These are phyloP conservation scores for Boletus pseudo-olivaceus DNA, from an alignment of 768 basidiomycete species.

Conservation along the genomic window DNA sequence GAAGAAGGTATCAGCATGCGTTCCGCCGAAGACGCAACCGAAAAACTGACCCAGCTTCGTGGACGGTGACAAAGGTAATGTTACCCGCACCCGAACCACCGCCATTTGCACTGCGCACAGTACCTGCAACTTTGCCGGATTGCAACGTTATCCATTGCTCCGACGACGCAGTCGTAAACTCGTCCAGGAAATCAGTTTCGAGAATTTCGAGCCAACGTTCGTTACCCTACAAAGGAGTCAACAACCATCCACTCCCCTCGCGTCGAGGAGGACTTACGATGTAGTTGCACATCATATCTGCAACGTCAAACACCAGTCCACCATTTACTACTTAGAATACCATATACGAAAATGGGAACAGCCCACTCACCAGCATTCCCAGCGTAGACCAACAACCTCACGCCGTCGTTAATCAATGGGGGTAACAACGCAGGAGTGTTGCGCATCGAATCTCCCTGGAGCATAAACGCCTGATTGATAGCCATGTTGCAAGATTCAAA, in stretches of 20 bases:
- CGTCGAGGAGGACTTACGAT: conserved; percentile 40
- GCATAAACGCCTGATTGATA: conserved; percentile 75
- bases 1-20: conserved; percentile 3
- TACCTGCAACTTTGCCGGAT: conserved; percentile 58
- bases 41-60: conserved; percentile 70
- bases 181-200: conserved; percentile 55
- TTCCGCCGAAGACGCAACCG: background rate
- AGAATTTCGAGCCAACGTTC: conserved; percentile 70
- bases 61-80: conserved; percentile 73
- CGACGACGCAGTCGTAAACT: conserved; percentile 49
- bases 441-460: conserved; percentile 85
- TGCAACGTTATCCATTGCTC: conserved; percentile 55
- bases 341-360: background rate
- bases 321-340: background rate
- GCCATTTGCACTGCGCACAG: conserved; percentile 67
- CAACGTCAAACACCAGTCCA: conserved; percentile 13
- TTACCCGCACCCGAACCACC: conserved; percentile 70
- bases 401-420: conserved; percentile 75
- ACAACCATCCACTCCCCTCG: background rate
- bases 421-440: conserved; percentile 78
- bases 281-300: conserved; percentile 88
- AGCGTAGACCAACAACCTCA: conserved; percentile 86
- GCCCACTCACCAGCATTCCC: conserved; percentile 66
- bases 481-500: conserved; percentile 77
- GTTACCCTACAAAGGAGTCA: conserved; percentile 51